These are phyloP conservation scores for Chenopodium quinoa DNA, from an alignment of 148 eudicot species.

Conservation along the genomic window DNA sequence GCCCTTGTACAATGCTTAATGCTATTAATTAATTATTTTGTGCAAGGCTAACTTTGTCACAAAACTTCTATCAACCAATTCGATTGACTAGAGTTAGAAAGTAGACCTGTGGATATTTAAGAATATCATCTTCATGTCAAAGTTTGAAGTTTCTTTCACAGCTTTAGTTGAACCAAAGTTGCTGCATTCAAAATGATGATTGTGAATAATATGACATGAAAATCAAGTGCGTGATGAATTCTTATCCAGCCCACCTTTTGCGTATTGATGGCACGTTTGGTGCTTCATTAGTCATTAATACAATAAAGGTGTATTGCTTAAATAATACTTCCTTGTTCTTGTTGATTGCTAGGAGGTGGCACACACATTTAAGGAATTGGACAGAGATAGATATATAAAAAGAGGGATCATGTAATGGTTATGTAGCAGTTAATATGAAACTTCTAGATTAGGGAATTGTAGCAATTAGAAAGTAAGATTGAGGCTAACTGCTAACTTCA, in stretches of 20 bases:
- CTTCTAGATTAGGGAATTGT: no score
- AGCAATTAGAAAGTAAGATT: neutral
- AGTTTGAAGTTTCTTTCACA: neutral
- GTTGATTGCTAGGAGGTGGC: no score
- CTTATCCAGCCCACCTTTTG: neutral
- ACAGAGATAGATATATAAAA: no score
- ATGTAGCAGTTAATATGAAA: no score
- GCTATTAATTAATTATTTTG: neutral
- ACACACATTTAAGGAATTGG: no score
- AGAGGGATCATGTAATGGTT: no score
- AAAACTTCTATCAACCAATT: slow-evolving; percentile 1
- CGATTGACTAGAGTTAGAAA: neutral
- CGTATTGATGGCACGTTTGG: neutral
- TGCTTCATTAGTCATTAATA: neutral
- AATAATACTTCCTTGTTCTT: neutral
- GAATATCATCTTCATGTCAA: neutral
- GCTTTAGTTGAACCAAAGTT: neutral
- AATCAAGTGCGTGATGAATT: neutral
- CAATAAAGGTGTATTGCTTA: neutral
- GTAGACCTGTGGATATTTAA: neutral
- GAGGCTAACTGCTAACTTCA: slow-evolving; percentile 22
- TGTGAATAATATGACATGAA: neutral
- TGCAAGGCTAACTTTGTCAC: neutral
- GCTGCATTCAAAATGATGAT: neutral
- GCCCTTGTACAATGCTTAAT: neutral